Conservation (phyloP, 2,329 filamentous ascomycete species). For the Blastomyces emzantsi region DNA sequence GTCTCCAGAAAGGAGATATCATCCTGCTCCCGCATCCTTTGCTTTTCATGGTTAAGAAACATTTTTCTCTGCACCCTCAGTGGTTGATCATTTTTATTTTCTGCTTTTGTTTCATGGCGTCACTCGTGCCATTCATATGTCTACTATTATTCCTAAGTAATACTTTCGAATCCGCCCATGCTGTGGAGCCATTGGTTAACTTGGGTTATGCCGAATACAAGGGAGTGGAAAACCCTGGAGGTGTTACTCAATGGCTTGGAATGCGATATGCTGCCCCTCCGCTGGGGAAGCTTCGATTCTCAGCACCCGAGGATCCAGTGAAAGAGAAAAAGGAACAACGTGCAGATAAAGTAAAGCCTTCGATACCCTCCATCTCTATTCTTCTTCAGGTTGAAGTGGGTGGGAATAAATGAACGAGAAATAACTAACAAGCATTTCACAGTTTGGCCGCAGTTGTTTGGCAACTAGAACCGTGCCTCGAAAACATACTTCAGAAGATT, state of each 20-base stretch:
- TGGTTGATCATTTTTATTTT: neutral
- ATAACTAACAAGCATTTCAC: slow-evolving; percentile 13
- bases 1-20: neutral
- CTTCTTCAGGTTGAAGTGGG: neutral
- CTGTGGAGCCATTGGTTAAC: slow-evolving; percentile 42
- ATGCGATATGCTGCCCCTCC: slow-evolving; percentile 67
- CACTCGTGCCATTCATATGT: neutral
- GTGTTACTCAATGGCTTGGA: slow-evolving; percentile 62
- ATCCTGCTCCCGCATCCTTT: neutral
- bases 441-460: slow-evolving; percentile 50
- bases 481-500: slow-evolving; percentile 38
- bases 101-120: neutral
- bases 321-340: slow-evolving; percentile 38
- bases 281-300: slow-evolving; percentile 56
- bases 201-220: slow-evolving; percentile 59
- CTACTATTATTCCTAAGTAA: neutral
- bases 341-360: slow-evolving; percentile 44
- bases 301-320: slow-evolving; percentile 55
- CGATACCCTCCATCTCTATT: neutral
- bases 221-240: slow-evolving; percentile 47
- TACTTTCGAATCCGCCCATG: slow-evolving; percentile 9
- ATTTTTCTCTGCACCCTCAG: neutral
- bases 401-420: neutral
- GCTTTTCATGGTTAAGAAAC: neutral
- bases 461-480: slow-evolving; percentile 57